phyloP scores from a whole-genome alignment of 2,329 filamentous ascomycete species.

The Fusarium sp. region DNA sequence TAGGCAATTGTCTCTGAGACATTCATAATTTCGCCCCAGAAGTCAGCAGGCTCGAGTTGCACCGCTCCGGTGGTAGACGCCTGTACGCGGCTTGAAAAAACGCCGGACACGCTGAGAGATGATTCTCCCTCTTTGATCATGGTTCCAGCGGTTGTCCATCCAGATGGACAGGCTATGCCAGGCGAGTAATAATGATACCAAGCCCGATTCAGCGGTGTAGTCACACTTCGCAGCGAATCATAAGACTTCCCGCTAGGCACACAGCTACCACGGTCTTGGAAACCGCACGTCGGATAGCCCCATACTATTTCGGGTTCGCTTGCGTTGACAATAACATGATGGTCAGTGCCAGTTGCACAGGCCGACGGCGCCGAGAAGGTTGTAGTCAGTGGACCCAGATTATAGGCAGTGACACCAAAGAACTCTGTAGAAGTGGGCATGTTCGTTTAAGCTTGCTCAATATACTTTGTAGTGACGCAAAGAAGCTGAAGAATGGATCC shows the following conservation, averaged over 20 bases:
- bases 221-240: accelerated
- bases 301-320: neutral
- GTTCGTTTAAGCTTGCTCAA: accelerated
- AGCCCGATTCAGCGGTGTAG: neutral
- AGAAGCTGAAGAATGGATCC: neutral
- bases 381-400: neutral
- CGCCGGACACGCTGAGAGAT: neutral
- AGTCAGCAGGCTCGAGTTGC: neutral
- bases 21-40: neutral
- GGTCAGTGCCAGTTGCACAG: neutral
- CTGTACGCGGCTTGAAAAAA: neutral
- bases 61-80: neutral
- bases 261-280: neutral
- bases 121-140: neutral
- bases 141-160: neutral
- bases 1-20: neutral
- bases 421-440: slow-evolving; percentile 8
- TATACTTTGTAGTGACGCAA: neutral
- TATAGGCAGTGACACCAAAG: neutral
- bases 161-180: neutral
- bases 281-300: neutral
- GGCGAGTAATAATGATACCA: neutral
- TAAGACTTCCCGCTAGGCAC: neutral
- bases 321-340: neutral
- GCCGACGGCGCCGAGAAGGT: neutral